phyloP scores from a whole-genome alignment of 306 rosid species.

The Amphicarpaea edgeworthii region DNA sequence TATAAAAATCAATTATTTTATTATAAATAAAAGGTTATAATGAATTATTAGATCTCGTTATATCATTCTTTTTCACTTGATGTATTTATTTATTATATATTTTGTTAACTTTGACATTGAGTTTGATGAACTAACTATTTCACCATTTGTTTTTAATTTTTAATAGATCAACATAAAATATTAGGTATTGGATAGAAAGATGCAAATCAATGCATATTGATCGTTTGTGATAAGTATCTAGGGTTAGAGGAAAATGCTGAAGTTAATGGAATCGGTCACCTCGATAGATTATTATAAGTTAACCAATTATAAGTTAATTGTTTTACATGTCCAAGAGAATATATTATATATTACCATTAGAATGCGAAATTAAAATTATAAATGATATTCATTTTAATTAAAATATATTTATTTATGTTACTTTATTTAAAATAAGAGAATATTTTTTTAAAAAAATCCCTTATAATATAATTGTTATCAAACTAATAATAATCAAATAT shows the following conservation, averaged over 20 bases:
- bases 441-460: too few relatives aligned
- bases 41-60: too few relatives aligned
- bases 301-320: too few relatives aligned
- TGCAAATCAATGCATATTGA: background rate
- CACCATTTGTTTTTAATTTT: background rate
- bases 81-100: background rate
- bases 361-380: background rate
- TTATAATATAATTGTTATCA: too few relatives aligned
- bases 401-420: background rate
- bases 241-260: background rate
- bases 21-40: too few relatives aligned
- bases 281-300: too few relatives aligned
- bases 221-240: background rate
- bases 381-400: background rate
- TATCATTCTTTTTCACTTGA: too few relatives aligned
- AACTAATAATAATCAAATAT: too few relatives aligned
- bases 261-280: too few relatives aligned
- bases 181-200: slow-evolving; percentile 4
- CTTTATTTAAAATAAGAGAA: background rate
- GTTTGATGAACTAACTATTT: background rate
- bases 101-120: background rate
- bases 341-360: too few relatives aligned
- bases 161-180: background rate
- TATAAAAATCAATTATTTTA: too few relatives aligned
- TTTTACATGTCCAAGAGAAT: too few relatives aligned